Evolutionary conservation across 2,329 filamentous ascomycete species (phyloP), one percentile per base, ranked within the genome.

Genomic region (Alternaria sp.): DNA sequence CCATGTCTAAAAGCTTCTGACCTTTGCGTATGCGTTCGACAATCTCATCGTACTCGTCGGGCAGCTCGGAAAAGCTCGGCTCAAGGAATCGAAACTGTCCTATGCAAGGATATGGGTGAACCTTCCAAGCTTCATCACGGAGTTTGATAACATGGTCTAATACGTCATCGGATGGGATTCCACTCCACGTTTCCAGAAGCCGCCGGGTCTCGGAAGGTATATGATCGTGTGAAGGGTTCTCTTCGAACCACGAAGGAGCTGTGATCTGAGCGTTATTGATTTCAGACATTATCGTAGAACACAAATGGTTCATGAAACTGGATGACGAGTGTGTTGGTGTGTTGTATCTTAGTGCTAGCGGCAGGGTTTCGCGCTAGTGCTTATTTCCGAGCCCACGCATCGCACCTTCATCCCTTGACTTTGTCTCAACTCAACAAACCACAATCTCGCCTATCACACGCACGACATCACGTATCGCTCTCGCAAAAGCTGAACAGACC

Each of bases 1-100:
- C 81, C 54, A 79, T 73, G 53, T 83, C 81, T 18, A 83, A 72
- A 7, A 77, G 46, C 28, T 65, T 68, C 39, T 77, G 63, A 18
- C 73, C 74, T 41, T 68, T 47, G 22, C 59, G 57, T 3, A 77
- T 59, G n/a, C 73, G 69, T 26, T 66, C 32, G n/a, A 77, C 52
- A 11, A 75, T 48, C n/a, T 76, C 71, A 5, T 61, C 22, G 46
- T 73, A 75, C 51, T 70, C 70, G 4, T 61, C 28, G 5, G 32
- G 28, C 7, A 61, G 54, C 4, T 66, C 52, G 7, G 59, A 59
- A 18, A 78, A 61, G 38, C 63, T 69, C 26, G 73, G 60, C 8
- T 76, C 69, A 3, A 78, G 64, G 41, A 78, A 78, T 7, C 68
- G 63, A 42, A 73, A 76, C 48, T 71, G 66, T 1, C 75, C 74